Base-by-base conservation (phyloP, 257 asterid species). In the Capsicum baccatum region DNA sequence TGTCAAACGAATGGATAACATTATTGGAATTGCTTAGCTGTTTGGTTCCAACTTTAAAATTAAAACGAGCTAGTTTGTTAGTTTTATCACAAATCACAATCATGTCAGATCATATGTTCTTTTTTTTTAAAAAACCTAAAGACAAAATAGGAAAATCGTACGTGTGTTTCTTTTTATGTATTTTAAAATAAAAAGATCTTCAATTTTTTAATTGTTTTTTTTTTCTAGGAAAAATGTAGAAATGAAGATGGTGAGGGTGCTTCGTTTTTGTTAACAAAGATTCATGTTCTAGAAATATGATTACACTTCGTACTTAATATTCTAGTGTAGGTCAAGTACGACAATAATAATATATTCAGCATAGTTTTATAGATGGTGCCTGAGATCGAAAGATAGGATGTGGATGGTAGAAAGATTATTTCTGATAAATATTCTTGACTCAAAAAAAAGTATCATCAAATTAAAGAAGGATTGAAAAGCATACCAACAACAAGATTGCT, bases 91-190 rank as follows among this genome's bases (percentile, higher is more conserved):
- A 26, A 26, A 39, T 39, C 33, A 13, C 9, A 78, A 14, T 78
- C 81, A 78, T 78, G 81, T 78, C 48, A 21, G 81, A 78, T 78
- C 33, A 52, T 54, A 8, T 54, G 58, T 71, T 47, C 79, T n/a
- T 44, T 71, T 71, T 71, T n/a, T 26, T 0, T 0, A 26, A 26
- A 26, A 26, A 9, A 44, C 15, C 54, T n/a, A 76, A 76, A 52
- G 81, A 54, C 81, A 76, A 76, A 76, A 76, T 9, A 13, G 42
- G 64, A 55, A 76, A 54, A 76, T 26, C 81, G 8, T 52, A 54
- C 63, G 81, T 76, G 81, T 55, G 15, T 54, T 76, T 76, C 47
- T 52, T 14, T 71, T 52, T 76, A 3, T 78, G 60, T 78, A 50
- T 52, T 2, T 14, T 21, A 26, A 16, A n/a, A 17, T 56, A 6